Evolutionary conservation across 2,329 filamentous ascomycete genomes (phyloP).

Genomic region (Acephala macrosclerotiorum): DNA sequence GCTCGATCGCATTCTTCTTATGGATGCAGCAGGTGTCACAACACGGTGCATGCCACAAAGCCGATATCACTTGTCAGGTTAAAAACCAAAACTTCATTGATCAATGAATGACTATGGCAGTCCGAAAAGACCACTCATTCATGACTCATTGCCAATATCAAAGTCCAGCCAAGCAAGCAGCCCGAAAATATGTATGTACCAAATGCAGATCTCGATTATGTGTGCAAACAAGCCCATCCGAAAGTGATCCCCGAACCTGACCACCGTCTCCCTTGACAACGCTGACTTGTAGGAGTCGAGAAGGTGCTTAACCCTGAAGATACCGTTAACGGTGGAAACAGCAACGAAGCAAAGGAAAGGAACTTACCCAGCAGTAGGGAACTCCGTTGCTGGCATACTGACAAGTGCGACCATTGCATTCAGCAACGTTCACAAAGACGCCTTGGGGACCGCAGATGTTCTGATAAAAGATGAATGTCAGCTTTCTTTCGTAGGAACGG

Average conservation of each 20-base stretch:
- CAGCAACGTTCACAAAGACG: not conserved
- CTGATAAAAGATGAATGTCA: not conserved
- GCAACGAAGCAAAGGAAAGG: not conserved
- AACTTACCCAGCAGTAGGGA: not conserved
- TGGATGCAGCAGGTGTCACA: slow-evolving; percentile 29
- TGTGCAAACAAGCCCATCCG: not conserved
- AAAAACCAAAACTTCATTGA: not conserved
- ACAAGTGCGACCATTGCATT: not conserved
- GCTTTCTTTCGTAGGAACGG: not conserved
- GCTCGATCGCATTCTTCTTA: slow-evolving; percentile 28
- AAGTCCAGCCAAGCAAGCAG: not conserved
- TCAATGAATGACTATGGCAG: not conserved
- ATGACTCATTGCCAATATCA: not conserved
- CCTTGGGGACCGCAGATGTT: not conserved
- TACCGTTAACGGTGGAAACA: not conserved
- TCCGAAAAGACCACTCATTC: not conserved
- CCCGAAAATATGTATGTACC: not conserved
- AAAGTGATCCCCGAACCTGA: not conserved
- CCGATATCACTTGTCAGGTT: too few relatives aligned
- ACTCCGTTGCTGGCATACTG: not conserved
- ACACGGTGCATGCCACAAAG: too few relatives aligned
- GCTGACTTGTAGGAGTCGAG: not conserved
- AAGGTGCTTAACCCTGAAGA: not conserved
- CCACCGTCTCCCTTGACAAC: not conserved
- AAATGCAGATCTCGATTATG: not conserved